Conservation (phyloP, 2,329 filamentous ascomycete species). For the Plectosphaerella sp. region DNA sequence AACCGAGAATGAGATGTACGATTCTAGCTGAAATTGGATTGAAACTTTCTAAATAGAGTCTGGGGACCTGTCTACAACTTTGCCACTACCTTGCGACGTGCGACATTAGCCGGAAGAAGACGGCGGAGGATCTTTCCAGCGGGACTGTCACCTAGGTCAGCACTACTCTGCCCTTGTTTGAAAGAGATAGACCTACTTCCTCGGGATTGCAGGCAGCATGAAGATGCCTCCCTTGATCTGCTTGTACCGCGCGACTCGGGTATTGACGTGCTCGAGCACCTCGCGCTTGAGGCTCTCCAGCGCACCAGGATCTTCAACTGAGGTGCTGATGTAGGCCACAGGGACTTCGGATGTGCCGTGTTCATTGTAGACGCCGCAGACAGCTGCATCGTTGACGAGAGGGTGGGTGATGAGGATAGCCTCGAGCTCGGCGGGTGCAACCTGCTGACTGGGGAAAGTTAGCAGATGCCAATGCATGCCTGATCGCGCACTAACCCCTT, state of each 20-base stretch:
- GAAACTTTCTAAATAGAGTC: too few species aligned
- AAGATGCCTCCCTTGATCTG: constrained; percentile 3
- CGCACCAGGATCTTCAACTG: neutral
- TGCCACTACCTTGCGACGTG: neutral
- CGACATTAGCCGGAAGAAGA: constrained; percentile 4
- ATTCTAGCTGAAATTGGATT: too few species aligned
- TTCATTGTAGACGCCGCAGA: constrained; percentile 6
- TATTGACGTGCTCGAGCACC: constrained; percentile 1
- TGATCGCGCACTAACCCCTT: constrained; percentile 3
- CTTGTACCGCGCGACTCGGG: constrained; percentile 5
- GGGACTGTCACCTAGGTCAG: neutral
- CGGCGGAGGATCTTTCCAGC: constrained; percentile 8
- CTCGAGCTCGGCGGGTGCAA: constrained; percentile 6
- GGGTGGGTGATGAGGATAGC: constrained; percentile 5
- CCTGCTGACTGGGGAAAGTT: constrained; percentile 1
- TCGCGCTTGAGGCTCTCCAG: neutral
- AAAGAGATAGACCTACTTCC: constrained; percentile 1
- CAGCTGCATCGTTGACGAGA: constrained; percentile 3
- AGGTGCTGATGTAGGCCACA: constrained; percentile 5
- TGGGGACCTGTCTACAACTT: too few species aligned
- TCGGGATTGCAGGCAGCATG: constrained; percentile 3
- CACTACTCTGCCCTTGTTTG: neutral
- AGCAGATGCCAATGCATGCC: neutral
- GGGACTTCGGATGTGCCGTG: constrained; percentile 7
- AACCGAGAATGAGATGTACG: too few species aligned